phyloP scores from a whole-genome alignment of 768 basidiomycete species.

The Leucocoprinus birnbaumii region DNA sequence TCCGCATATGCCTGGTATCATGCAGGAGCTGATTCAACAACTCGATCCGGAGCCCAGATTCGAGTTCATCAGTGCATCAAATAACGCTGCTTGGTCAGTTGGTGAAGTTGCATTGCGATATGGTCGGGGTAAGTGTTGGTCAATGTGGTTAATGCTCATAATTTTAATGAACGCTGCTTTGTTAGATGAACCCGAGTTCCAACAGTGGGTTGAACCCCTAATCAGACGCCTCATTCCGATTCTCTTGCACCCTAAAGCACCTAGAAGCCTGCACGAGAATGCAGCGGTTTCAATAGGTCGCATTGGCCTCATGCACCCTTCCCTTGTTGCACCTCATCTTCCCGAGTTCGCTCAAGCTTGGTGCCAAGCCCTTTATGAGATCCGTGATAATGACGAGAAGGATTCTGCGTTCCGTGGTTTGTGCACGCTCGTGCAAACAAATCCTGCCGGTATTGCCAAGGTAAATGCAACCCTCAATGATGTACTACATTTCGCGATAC shows the following conservation, averaged over 20 bases:
- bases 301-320: slow-evolving; percentile 90
- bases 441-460: slow-evolving; percentile 92
- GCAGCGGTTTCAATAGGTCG: slow-evolving; percentile 98
- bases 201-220: slow-evolving; percentile 86
- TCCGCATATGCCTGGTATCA: slow-evolving; percentile 83
- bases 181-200: slow-evolving; percentile 82
- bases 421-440: slow-evolving; percentile 92
- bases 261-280: slow-evolving; percentile 93
- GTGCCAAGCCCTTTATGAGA: slow-evolving; percentile 97
- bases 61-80: slow-evolving; percentile 95
- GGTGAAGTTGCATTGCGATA: slow-evolving; percentile 96
- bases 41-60: slow-evolving; percentile 91
- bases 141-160: not conserved
- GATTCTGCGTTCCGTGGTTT: slow-evolving; percentile 98
- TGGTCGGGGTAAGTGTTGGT: slow-evolving; percentile 57
- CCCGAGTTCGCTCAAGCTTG: slow-evolving; percentile 91
- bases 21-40: slow-evolving; percentile 85
- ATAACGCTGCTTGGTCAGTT: slow-evolving; percentile 99
- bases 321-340: slow-evolving; percentile 83
- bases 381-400: slow-evolving; percentile 99
- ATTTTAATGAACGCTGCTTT: slow-evolving; percentile 5
- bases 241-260: slow-evolving; percentile 87
- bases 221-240: slow-evolving; percentile 91
- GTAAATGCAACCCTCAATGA: slow-evolving; percentile 37
- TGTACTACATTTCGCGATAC: not conserved